These are phyloP conservation scores for Cardiospermum halicacabum DNA, from an alignment of 345 rosid species.

Conservation along the genomic window DNA sequence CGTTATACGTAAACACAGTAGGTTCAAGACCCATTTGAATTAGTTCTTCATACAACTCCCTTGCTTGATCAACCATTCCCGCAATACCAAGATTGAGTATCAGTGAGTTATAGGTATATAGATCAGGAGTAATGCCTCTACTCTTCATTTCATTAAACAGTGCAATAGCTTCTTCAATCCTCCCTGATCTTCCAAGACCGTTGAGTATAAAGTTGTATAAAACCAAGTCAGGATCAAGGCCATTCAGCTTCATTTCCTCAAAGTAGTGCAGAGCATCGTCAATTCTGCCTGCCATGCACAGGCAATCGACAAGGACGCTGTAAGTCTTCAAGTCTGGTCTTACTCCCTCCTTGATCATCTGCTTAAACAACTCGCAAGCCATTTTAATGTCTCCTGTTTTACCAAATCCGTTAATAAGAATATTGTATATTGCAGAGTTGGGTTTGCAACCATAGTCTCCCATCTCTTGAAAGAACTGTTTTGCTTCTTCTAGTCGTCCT, in stretches of 20 bases:
- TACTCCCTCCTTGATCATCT: constrained; percentile 71
- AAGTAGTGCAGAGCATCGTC: constrained; percentile 74
- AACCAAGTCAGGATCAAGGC: constrained; percentile 58
- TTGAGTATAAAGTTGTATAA: constrained; percentile 74
- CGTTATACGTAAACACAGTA: constrained; percentile 77
- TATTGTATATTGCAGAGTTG: constrained; percentile 81
- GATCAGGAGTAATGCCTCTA: constrained; percentile 61
- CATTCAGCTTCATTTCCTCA: constrained; percentile 54
- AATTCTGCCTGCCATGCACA: constrained; percentile 62
- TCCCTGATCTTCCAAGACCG: constrained; percentile 64
- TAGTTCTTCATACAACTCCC: constrained; percentile 56
- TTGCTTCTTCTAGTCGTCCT: constrained; percentile 62
- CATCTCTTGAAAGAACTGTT: constrained; percentile 76
- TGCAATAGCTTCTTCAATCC: constrained; percentile 60
- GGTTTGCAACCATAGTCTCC: constrained; percentile 67
- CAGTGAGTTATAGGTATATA: constrained; percentile 75
- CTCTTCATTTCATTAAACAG: constrained; percentile 64
- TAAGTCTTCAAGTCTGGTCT: constrained; percentile 94
- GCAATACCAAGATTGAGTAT: constrained; percentile 58
- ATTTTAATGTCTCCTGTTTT: constrained; percentile 64
- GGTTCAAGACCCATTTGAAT: constrained; percentile 66
- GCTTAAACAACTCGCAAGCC: constrained; percentile 59
- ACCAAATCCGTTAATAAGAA: constrained; percentile 79
- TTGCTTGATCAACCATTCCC: constrained; percentile 70
- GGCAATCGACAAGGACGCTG: constrained; percentile 67